Conservation (phyloP, 1,284 basidiomycete species). For the Dichomitus squalens region DNA sequence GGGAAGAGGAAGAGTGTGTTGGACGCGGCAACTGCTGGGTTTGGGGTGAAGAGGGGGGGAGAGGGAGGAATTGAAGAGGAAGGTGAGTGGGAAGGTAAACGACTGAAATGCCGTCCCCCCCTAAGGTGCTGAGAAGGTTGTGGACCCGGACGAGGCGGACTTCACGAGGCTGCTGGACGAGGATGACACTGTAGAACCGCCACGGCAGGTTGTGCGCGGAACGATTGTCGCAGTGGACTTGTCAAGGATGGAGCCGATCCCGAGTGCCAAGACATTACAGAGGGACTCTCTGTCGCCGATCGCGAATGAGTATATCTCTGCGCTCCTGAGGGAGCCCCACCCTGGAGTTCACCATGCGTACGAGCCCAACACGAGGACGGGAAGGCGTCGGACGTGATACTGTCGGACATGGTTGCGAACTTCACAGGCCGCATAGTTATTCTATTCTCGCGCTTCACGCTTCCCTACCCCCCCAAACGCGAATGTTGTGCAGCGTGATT, state of each 20-base stretch:
- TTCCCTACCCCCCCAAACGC: too few relatives aligned
- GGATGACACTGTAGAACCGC: not conserved
- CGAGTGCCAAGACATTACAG: slow-evolving; percentile 70
- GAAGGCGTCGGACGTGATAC: slow-evolving; percentile 69
- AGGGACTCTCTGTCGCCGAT: slow-evolving; percentile 73
- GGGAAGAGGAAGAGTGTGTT: slow-evolving; percentile 3
- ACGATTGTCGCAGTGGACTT: slow-evolving; percentile 77
- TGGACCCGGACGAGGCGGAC: not conserved
- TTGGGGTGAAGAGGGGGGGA: slow-evolving; percentile 18
- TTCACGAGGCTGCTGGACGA: slow-evolving; percentile 10
- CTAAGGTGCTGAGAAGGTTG: too few relatives aligned
- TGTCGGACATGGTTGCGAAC: slow-evolving; percentile 82
- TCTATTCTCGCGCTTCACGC: too few relatives aligned
- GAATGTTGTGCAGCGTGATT: too few relatives aligned
- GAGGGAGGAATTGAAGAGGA: not conserved
- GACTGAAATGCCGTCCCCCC: slow-evolving; percentile 13
- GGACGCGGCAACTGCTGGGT: not conserved
- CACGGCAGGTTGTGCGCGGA: slow-evolving; percentile 40
- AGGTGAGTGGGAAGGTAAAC: not conserved
- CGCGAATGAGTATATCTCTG: slow-evolving; percentile 51
- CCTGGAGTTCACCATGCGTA: not conserved
- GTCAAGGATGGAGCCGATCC: slow-evolving; percentile 65
- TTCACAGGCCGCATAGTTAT: too few relatives aligned
- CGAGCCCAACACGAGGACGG: slow-evolving; percentile 33
- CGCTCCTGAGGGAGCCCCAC: slow-evolving; percentile 39